phyloP scores from a whole-genome alignment of 2,329 filamentous ascomycete species.

The Rhinocladiella mackenziei region DNA sequence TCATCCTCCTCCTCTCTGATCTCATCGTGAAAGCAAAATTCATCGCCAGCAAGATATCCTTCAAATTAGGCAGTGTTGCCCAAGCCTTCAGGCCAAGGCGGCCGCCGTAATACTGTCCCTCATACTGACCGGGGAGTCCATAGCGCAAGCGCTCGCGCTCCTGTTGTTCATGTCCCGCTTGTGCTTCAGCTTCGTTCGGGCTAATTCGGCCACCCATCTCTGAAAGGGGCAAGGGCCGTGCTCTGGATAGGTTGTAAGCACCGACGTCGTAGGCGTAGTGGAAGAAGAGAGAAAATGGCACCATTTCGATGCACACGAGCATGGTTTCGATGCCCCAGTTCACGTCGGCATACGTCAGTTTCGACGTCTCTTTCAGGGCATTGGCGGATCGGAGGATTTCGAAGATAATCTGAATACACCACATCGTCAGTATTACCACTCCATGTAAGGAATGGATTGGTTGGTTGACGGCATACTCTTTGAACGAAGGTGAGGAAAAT shows the following conservation, averaged over 20 bases:
- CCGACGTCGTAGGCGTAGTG: conserved; percentile 32
- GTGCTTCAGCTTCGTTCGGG: neutral
- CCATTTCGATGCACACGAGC: conserved; percentile 34
- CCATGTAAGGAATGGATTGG: neutral
- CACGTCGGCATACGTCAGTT: conserved; percentile 33
- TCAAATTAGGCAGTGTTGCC: conserved; percentile 7
- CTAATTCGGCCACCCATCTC: neutral
- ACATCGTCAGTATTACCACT: neutral
- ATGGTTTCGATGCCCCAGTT: conserved; percentile 34
- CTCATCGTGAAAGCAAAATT: conserved; percentile 19
- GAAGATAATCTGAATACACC: conserved; percentile 31
- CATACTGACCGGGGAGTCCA: too few species aligned
- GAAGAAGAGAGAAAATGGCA: conserved; percentile 34
- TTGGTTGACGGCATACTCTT: neutral
- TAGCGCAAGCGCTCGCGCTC: too few species aligned
- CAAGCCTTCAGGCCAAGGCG: conserved; percentile 11
- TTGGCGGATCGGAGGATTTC: conserved; percentile 30
- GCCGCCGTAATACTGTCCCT: conserved; percentile 14
- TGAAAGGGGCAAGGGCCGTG: conserved; percentile 5
- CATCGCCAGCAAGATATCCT: conserved; percentile 15
- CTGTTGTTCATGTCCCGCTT: too few species aligned
- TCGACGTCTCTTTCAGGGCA: conserved; percentile 27
- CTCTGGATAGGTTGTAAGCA: conserved; percentile 25
- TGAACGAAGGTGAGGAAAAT: conserved; percentile 21
- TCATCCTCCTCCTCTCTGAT: too few species aligned